Percentiles rank a stretch among this genome's conserved stretches.
Evolutionary conservation across 305 asterid species (phyloP).

Genomic region (Fraxinus baroniana): DNA sequence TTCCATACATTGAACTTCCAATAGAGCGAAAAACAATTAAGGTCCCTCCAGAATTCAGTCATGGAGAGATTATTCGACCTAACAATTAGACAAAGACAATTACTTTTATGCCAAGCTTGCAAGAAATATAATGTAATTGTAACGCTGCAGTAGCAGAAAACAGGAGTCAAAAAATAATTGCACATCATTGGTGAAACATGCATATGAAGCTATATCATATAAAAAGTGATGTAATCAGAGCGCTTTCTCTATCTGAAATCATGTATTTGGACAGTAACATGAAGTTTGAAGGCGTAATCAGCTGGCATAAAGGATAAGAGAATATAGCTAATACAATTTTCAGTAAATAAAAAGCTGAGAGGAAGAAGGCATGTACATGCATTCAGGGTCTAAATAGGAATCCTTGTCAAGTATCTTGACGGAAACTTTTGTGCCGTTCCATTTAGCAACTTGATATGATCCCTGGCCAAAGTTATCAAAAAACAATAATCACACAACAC

Average conservation of each 20-base stretch:
- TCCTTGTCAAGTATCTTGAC: constrained; percentile 97
- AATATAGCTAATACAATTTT: constrained; percentile 11
- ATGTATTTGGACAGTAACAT: constrained; percentile 6
- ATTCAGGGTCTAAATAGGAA: constrained; percentile 70
- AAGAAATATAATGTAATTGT: background rate
- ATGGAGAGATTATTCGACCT: constrained; percentile 5
- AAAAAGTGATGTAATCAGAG: background rate
- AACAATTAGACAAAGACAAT: background rate
- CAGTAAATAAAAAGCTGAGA: constrained; percentile 16
- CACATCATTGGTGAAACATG: background rate
- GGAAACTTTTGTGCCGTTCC: constrained; percentile 98
- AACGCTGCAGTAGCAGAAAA: constrained; percentile 2
- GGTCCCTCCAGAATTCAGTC: background rate
- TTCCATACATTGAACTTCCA: background rate
- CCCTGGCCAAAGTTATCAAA: constrained; percentile 52
- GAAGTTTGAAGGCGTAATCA: constrained; percentile 4
- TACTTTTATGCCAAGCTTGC: background rate
- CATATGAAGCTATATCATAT: background rate
- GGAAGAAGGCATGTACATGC: constrained; percentile 49
- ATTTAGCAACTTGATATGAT: constrained; percentile 93
- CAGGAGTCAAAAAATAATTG: background rate
- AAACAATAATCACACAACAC: constrained; percentile 10
- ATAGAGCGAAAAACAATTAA: background rate
- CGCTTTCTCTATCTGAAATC: constrained; percentile 6
- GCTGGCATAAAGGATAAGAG: constrained; percentile 5